Evolutionary conservation across 23 red algal species (phyloP).

Genomic region (Gracilaria domingensis): DNA sequence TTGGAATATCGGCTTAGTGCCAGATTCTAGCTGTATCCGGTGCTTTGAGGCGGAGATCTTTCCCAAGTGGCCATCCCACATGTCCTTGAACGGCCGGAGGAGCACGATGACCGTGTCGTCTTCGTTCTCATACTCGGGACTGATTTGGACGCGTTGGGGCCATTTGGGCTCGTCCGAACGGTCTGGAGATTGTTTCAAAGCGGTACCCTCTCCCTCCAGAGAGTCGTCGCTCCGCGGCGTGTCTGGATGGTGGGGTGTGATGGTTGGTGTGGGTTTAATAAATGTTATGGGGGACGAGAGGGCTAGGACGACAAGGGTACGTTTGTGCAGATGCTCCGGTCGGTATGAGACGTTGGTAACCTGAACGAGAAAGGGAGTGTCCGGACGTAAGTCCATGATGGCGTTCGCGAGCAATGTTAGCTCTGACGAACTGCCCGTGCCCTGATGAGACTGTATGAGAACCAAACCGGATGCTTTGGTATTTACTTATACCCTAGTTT

Average conservation of each 20-base stretch:
- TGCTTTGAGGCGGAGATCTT: background rate
- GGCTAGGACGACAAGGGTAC: background rate
- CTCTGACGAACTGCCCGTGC: background rate
- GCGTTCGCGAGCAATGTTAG: constrained; percentile 26
- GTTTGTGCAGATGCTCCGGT: constrained; percentile 16
- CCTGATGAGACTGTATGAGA: background rate
- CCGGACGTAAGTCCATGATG: constrained; percentile 29
- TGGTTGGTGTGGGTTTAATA: too few relatives aligned
- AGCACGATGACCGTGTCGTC: background rate
- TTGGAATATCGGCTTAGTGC: background rate
- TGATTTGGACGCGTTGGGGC: background rate
- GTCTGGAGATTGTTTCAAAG: too few relatives aligned
- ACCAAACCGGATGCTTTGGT: background rate
- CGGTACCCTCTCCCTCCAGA: background rate
- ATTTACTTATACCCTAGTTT: background rate
- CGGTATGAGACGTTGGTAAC: constrained; percentile 8
- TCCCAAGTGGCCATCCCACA: background rate
- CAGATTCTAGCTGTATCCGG: constrained; percentile 20
- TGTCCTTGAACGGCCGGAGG: too few relatives aligned
- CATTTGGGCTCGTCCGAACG: background rate
- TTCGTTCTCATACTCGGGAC: background rate
- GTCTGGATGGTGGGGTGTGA: background rate
- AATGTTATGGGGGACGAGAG: background rate
- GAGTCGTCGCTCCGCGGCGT: background rate
- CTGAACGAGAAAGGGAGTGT: constrained; percentile 21